These are phyloP conservation scores for Steccherinum ochraceum DNA, from an alignment of 768 basidiomycete genomes.

Conservation along the genomic window DNA sequence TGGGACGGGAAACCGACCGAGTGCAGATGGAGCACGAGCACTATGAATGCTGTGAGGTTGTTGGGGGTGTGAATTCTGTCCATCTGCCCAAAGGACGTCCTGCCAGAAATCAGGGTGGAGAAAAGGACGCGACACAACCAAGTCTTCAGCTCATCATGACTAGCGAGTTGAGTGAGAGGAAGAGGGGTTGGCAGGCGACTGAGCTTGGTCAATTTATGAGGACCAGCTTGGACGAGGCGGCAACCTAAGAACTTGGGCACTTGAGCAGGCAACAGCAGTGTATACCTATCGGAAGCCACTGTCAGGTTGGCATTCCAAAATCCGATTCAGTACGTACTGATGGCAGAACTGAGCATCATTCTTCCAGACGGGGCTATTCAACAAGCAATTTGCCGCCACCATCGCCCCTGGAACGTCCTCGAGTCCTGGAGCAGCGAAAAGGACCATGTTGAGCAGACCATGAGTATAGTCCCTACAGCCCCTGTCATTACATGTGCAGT, in stretches of 20 bases:
- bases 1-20: conserved; percentile 30
- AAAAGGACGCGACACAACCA: conserved; percentile 31
- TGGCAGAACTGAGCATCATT: not conserved
- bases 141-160: conserved; percentile 22
- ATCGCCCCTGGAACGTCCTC: not conserved
- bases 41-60: conserved; percentile 28
- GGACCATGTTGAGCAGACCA: not conserved
- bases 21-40: conserved; percentile 26
- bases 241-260: not conserved
- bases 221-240: not conserved
- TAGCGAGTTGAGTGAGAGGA: conserved; percentile 14
- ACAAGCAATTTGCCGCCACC: not conserved
- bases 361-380: too few species aligned
- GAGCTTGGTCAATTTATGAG: not conserved
- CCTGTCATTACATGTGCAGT: not conserved
- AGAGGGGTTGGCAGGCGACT: not conserved
- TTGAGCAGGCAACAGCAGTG: not conserved
- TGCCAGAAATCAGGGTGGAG: conserved; percentile 23
- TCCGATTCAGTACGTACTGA: too few species aligned
- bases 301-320: too few species aligned
- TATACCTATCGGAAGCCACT: too few species aligned
- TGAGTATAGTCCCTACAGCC: conserved; percentile 21
- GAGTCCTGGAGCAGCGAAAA: not conserved
- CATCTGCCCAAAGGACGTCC: conserved; percentile 2
- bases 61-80: conserved; percentile 17